Evolutionary conservation across 768 basidiomycete genomes (phyloP), one percentile per base, ranked within the genome.

Genomic region (Boletus rubescentipes): DNA sequence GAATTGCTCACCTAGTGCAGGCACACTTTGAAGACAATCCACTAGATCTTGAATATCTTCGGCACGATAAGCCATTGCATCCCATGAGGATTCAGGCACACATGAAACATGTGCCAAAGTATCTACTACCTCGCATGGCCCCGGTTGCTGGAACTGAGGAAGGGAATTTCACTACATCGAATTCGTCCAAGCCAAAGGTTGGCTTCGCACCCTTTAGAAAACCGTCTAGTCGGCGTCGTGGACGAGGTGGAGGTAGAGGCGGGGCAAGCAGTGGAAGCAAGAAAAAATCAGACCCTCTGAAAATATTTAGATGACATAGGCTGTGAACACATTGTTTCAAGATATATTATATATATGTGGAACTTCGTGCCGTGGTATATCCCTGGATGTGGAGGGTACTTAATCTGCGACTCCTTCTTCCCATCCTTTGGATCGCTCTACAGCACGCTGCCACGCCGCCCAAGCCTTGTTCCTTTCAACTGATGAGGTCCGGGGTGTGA

Each of bases 21-120:
- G 93, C 94, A 7, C 96, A 98, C 71, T 98, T 99, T 58, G 94
- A 98, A 65, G 94, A 98, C 65, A 94, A 98, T 66, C 96, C 96
- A 1, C 77, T 91, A 9, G 95, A 98, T 66, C 79, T 98, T 11
- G 92, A 94, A 51, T 97, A 85, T 67, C 76, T 98, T 41, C 84
- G 92, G 2, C 97, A 98, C 71, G 97, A 99, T 72, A 93, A 93
- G 61, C 90, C 95, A 6, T 76, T 98, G 5, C 92, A 96, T 63
- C 93, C 95, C 0, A 87, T 88, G 26, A 80, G 94, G 42, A 78
- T 95, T 11, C 95, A 97, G 67, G 74, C 93, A 2, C 95, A 98
- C 68, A 91, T 98, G 85, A 98, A 96, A 70, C 90, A 95, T 70
- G 85, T 98, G 5, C 97, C 96, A 1, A 87, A 86, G 51, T 99